These are phyloP conservation scores for Talaromyces sp. DNA, from an alignment of 2,329 filamentous ascomycete genomes.

Conservation along the genomic window DNA sequence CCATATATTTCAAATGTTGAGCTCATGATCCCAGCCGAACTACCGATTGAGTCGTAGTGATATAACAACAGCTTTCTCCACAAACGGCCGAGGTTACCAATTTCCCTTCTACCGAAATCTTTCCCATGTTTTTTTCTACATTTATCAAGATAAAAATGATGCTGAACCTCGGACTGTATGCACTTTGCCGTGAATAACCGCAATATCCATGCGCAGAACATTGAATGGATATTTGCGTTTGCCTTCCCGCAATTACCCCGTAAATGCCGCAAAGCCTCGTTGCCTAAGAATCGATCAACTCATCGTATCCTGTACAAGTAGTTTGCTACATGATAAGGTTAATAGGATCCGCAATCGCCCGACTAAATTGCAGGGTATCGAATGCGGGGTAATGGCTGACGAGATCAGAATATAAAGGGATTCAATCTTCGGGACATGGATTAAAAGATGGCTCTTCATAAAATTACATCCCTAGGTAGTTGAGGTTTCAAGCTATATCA, in stretches of 20 bases:
- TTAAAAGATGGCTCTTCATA: background rate
- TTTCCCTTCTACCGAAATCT: background rate
- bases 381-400: background rate
- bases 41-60: background rate
- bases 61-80: background rate
- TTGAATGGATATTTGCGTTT: background rate
- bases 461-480: background rate
- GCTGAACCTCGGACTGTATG: background rate
- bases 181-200: background rate
- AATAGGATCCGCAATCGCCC: background rate
- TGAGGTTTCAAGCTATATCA: background rate
- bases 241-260: background rate
- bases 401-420: background rate
- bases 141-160: background rate
- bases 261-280: background rate
- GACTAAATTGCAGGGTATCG: background rate
- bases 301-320: too few relatives aligned
- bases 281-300: background rate
- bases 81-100: background rate
- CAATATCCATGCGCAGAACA: background rate
- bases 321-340: too few relatives aligned
- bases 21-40: background rate
- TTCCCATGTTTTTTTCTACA: background rate
- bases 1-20: background rate
- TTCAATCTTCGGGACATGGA: background rate